Base-by-base conservation (phyloP, 169 alveolate genomes). In the Plasmodium reichenowi region DNA sequence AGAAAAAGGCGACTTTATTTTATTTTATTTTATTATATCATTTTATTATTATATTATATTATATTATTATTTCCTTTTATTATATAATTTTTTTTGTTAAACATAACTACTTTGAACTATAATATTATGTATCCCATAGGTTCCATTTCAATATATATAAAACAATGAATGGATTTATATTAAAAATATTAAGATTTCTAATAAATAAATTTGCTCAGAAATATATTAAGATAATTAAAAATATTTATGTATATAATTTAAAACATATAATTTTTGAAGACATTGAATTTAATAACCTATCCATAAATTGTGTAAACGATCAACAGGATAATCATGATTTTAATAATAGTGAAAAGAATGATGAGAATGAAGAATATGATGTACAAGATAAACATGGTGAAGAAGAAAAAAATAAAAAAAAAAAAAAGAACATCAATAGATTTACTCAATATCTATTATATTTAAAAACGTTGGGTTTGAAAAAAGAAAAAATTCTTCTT, bases 211-310 rank as follows among this genome's bases (percentile, higher is more conserved):
- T n/a, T 38, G 58, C 13, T 2, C 63, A 12, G n/a, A 76, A 76
- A 56, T 64, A 76, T 45, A 47, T 76, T 1, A 76, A 64, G 68
- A 9, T 48, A 2, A 22, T 76, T 67, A 63, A 64, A 56, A 64
- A 43, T 17, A 32, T 76, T 5, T 48, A 64, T 22, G n/a, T 76
- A 9, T 5, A 64, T 54, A 76, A 67, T 56, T 12, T 76, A 47
- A 62, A 64, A 43, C 74, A 76, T 43, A 12, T 63, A 13, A 76
- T 63, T 48, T 48, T 43, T 29, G 76, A 76, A 17, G 88, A 76
- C 2, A 9, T 76, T 8, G 88, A 76, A 62, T 15, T 76, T 1
- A 50, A 58, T 15, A 29, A 50, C 29, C 24, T 76, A 20, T 45
- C 59, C 7, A 9, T 76, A n/a, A 45, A 32, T 47, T 64, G 48